These are phyloP conservation scores for Mycena rebaudengoi DNA, from an alignment of 768 basidiomycete species.

Conservation along the genomic window DNA sequence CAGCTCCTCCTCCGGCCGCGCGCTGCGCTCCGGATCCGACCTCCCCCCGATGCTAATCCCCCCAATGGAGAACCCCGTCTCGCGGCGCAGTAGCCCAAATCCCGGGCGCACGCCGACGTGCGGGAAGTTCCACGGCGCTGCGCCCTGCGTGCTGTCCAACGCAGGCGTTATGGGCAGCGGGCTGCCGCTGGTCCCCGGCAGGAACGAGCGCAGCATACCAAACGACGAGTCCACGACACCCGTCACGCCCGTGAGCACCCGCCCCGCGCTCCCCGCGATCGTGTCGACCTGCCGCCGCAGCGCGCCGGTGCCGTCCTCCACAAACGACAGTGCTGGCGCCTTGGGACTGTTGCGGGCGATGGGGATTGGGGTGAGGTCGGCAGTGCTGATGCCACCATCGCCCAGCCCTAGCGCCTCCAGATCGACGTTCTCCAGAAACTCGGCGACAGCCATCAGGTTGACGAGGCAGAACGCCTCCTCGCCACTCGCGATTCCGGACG, in stretches of 20 bases:
- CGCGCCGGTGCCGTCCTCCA: conserved; percentile 58
- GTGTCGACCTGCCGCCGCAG: conserved; percentile 85
- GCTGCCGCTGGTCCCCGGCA: conserved; percentile 57
- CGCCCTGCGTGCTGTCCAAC: conserved; percentile 30
- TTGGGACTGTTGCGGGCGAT: conserved; percentile 62
- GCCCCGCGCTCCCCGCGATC: conserved; percentile 83
- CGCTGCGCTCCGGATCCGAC: conserved; percentile 35
- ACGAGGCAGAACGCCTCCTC: conserved; percentile 94
- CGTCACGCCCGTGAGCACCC: conserved; percentile 80
- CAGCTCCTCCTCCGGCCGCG: conserved; percentile 57
- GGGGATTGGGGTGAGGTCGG: conserved; percentile 84
- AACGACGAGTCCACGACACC: conserved; percentile 93
- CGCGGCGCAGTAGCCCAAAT: conserved; percentile 76
- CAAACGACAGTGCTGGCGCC: conserved; percentile 49
- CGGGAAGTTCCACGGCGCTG: conserved; percentile 49
- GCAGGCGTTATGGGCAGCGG: conserved; percentile 31
- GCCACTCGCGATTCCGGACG: conserved; percentile 56
- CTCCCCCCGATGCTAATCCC: conserved; percentile 41
- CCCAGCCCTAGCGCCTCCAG: conserved; percentile 70
- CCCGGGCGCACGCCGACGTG: conserved; percentile 49
- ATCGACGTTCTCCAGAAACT: conserved; percentile 96
- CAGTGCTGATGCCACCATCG: conserved; percentile 73
- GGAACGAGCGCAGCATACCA: conserved; percentile 82
- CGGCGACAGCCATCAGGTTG: conserved; percentile 94
- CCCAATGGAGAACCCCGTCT: conserved; percentile 82